A percentile compares a stretch with the other conserved stretches of the same genome.
phyloP scores from a whole-genome alignment of 768 basidiomycete species.

The Phlegmacium glaucopus region DNA sequence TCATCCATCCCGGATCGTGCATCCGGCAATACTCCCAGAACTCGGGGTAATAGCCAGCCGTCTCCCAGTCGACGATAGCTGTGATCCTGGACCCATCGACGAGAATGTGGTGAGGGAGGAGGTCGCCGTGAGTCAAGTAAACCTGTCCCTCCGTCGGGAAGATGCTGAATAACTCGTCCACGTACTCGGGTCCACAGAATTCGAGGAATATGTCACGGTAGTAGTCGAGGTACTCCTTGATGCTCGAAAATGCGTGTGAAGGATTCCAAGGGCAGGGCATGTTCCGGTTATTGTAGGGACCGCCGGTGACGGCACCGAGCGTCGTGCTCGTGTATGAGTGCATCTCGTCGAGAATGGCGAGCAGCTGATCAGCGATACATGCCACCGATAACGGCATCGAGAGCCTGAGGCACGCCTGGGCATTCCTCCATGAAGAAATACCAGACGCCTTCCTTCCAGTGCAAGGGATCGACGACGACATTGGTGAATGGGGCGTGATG shows the following conservation, averaged over 20 bases:
- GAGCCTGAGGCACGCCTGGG: constrained; percentile 20
- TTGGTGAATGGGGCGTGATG: too few relatives aligned
- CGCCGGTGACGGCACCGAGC: constrained; percentile 18
- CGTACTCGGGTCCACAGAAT: too few relatives aligned
- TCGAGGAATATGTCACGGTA: constrained; percentile 17
- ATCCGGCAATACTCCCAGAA: constrained; percentile 32
- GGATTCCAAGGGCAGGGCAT: constrained; percentile 10
- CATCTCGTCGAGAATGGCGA: constrained; percentile 15
- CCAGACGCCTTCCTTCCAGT: constrained; percentile 20
- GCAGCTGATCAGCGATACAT: constrained; percentile 21
- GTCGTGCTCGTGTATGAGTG: too few relatives aligned
- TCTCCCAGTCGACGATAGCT: constrained; percentile 36
- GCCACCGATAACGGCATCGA: constrained; percentile 21
- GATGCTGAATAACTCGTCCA: too few relatives aligned
- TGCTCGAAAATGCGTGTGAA: constrained; percentile 12
- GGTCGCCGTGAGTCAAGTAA: constrained; percentile 38
- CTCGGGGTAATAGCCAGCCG: constrained; percentile 31
- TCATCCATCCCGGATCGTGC: constrained; percentile 19
- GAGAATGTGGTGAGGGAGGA: constrained; percentile 41
- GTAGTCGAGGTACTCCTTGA: constrained; percentile 16
- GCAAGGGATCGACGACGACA: too few relatives aligned
- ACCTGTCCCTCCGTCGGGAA: constrained; percentile 16
- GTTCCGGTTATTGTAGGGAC: constrained; percentile 18
- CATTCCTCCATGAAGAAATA: constrained; percentile 26
- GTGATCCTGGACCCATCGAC: constrained; percentile 31